A percentile compares a stretch with the other conserved stretches of the same genome.
These are phyloP conservation scores for Acacia confusa DNA, from an alignment of 306 rosid species.

Conservation along the genomic window DNA sequence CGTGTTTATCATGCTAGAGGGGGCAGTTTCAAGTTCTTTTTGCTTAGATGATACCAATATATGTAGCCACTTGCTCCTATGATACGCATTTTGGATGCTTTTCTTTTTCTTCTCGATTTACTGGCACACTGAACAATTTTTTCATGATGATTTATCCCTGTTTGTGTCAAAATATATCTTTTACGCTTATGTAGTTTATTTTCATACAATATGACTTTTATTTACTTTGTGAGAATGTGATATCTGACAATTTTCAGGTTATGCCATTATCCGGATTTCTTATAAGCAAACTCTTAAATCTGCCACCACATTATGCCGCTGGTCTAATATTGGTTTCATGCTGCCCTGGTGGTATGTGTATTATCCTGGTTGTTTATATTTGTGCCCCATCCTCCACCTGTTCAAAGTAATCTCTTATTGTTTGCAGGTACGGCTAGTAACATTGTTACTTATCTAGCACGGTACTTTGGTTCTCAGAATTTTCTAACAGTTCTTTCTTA, in stretches of 20 bases:
- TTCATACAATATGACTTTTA: not conserved
- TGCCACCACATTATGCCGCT: slow-evolving; percentile 84
- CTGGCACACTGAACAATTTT: slow-evolving; percentile 3
- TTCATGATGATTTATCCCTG: slow-evolving; percentile 5
- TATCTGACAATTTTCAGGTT: slow-evolving; percentile 55
- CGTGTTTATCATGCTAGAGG: not conserved
- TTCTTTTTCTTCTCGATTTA: slow-evolving; percentile 4
- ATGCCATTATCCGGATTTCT: slow-evolving; percentile 81
- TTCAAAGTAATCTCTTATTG: slow-evolving; percentile 16
- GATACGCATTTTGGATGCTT: not conserved
- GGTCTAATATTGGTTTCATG: slow-evolving; percentile 80
- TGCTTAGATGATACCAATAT: slow-evolving; percentile 3
- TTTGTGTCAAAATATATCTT: not conserved
- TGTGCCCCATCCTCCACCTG: not conserved
- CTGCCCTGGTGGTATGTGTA: slow-evolving; percentile 81
- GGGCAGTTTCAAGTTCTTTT: not conserved
- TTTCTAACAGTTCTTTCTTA: slow-evolving; percentile 14
- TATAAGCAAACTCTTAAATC: slow-evolving; percentile 72
- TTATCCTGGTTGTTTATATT: slow-evolving; percentile 6
- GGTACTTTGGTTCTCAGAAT: slow-evolving; percentile 48
- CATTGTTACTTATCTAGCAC: slow-evolving; percentile 82
- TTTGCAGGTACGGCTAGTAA: slow-evolving; percentile 94
- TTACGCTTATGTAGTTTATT: not conserved
- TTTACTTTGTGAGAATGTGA: not conserved
- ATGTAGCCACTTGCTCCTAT: not conserved